These are phyloP conservation scores for Kwoniella dendrophila DNA, from an alignment of 768 basidiomycete species.

Conservation along the genomic window DNA sequence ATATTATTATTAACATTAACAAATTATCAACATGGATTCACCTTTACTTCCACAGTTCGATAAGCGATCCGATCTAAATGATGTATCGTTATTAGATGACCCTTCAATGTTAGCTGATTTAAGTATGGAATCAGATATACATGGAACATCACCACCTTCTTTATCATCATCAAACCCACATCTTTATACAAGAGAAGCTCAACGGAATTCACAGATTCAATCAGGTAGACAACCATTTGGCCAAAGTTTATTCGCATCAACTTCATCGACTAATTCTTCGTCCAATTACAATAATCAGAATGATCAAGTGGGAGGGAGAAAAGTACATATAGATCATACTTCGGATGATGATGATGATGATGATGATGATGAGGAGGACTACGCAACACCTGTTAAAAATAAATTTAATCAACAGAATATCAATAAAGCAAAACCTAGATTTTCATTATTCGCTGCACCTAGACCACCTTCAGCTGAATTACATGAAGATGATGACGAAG, in stretches of 20 bases:
- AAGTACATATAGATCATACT: too few relatives aligned
- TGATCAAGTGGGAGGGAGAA: too few relatives aligned
- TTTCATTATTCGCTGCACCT: conserved; percentile 43
- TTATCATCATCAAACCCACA: too few relatives aligned
- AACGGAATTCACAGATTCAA: too few relatives aligned
- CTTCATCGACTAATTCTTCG: conserved; percentile 9
- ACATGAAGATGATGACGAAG: conserved; percentile 13
- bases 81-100: conserved; percentile 16
- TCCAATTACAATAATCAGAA: conserved; percentile 1
- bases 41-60: conserved; percentile 39
- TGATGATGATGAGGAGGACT: background rate
- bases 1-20: background rate
- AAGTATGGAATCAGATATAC: conserved; percentile 25
- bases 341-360: too few relatives aligned
- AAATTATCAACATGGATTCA: conserved; percentile 35
- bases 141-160: too few relatives aligned
- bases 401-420: background rate
- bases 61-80: conserved; percentile 4
- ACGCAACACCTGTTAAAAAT: background rate
- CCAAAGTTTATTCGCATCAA: too few relatives aligned
- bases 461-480: conserved; percentile 16
- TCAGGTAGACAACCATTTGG: too few relatives aligned
- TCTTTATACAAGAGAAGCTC: too few relatives aligned
- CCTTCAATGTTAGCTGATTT: conserved; percentile 34
- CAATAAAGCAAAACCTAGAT: conserved; percentile 32